These are phyloP conservation scores for Trichoderma reesei DNA, from an alignment of 495 filamentous ascomycete species.

Conservation along the genomic window DNA sequence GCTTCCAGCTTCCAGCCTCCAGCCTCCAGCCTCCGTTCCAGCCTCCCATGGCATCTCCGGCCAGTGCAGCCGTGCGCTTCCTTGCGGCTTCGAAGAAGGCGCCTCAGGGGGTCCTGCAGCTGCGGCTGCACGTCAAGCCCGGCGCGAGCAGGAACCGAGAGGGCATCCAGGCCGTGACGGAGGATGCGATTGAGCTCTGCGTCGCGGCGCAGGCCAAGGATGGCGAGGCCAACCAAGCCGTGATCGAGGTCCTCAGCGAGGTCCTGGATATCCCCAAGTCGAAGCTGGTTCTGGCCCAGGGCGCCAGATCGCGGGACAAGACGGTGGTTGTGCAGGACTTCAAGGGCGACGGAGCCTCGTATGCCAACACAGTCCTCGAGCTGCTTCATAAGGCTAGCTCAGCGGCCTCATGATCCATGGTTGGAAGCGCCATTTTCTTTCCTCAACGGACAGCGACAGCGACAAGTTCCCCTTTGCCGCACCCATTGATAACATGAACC, in stretches of 20 bases:
- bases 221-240: slow-evolving; percentile 58
- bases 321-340: slow-evolving; percentile 27
- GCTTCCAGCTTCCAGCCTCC: neutral
- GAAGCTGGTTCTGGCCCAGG: slow-evolving; percentile 51
- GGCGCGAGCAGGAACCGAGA: slow-evolving; percentile 51
- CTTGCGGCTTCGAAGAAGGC: slow-evolving; percentile 26
- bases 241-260: slow-evolving; percentile 53
- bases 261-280: slow-evolving; percentile 52
- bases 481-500: too few relatives aligned
- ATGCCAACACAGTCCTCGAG: neutral
- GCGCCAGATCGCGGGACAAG: slow-evolving; percentile 53
- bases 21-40: neutral
- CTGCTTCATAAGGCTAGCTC: slow-evolving; percentile 4
- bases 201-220: slow-evolving; percentile 54
- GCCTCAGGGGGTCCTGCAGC: slow-evolving; percentile 29
- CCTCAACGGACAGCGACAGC: neutral
- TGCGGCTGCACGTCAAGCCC: slow-evolving; percentile 55
- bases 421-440: neutral
- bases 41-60: neutral
- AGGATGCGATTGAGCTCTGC: slow-evolving; percentile 48
- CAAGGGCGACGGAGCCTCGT: neutral
- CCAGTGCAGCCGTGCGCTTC: slow-evolving; percentile 20
- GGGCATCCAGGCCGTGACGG: slow-evolving; percentile 43
- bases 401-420: neutral
- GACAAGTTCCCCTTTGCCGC: too few relatives aligned